Evolutionary conservation across 306 rosid species (phyloP), one percentile per base, ranked within the genome.

Genomic region (Biancaea sappan): DNA sequence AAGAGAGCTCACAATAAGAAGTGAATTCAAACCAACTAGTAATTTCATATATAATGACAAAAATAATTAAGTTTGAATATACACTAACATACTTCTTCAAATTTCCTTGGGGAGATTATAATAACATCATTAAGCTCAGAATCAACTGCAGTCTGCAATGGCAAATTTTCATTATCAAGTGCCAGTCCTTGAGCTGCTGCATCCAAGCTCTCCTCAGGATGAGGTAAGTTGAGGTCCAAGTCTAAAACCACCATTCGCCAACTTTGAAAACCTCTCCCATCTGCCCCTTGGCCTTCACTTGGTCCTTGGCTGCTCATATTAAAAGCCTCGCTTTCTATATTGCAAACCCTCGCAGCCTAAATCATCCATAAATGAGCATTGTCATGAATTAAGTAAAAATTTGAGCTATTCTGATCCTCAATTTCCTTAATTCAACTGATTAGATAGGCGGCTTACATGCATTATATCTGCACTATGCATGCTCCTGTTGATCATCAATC

Each of bases 1-100:
- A 43, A 66, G 34, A 25, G 52, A 43, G 12, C 46, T 32, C 22
- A 31, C 8, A 10, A 18, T 46, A 11, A 29, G 72, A 68, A 47
- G 40, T 10, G 25, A 68, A 48, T 68, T 29, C 18, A n/a, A 68
- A 31, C 8, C 19, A 31, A 47, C 31, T 48, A 5, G 31, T 2
- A 67, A 11, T 26, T 46, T 46, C 25, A 67, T 26, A 46, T 26
- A 66, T 3, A 43, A 66, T 16, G 22, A 29, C 11, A 60, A 31
- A 67, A n/a, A 16, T 0, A 15, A 7, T 21, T 9, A 37, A 21
- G 54, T 46, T 44, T 26, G 16, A 9, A 68, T 15, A 28, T 11
- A 48, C 46, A 31, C 6, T 50, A 32, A 34, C 73, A 48, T 48
- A 68, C 73, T 50, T 68, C 73, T 68, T 68, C 73, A 48, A 48